Conservation (phyloP, 148 eudicot species). For the Silene latifolia region DNA sequence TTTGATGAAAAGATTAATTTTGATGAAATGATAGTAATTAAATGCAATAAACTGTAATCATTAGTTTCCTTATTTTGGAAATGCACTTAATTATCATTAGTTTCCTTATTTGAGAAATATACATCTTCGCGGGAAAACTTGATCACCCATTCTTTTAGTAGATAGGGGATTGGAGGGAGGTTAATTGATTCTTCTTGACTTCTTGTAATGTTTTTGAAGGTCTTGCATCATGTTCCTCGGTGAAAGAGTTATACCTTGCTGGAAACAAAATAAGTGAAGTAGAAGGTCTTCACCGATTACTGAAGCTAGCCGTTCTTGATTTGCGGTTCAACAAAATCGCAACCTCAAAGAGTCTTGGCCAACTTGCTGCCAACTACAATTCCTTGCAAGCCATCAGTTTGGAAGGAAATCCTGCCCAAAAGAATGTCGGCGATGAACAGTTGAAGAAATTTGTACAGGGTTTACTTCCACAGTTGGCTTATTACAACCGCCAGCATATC, state of each 20-base stretch:
- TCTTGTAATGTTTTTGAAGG: conserved; percentile 36
- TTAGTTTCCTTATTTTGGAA: no score
- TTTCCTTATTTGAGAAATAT: no score
- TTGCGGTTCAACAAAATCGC: conserved; percentile 90
- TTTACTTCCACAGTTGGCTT: conserved; percentile 73
- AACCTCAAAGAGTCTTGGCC: conserved; percentile 79
- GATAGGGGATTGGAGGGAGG: not conserved
- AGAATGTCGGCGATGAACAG: conserved; percentile 90
- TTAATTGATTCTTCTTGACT: not conserved
- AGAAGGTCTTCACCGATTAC: conserved; percentile 96
- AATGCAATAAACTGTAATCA: no score
- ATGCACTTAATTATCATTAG: no score
- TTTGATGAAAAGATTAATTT: no score
- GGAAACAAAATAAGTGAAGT: conserved; percentile 97
- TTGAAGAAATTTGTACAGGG: conserved; percentile 64
- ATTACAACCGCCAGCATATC: conserved; percentile 70
- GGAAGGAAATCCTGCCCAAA: conserved; percentile 98
- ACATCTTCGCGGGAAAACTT: no score
- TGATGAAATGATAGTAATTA: no score
- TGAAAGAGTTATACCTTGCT: conserved; percentile 83
- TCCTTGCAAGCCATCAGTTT: conserved; percentile 88
- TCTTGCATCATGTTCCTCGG: conserved; percentile 79
- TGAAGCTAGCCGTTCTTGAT: conserved; percentile 74
- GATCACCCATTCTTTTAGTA: no score
- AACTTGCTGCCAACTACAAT: conserved; percentile 90